A percentile compares a stretch with the other conserved stretches of the same genome.
These are phyloP conservation scores for Penicillium bovifimosum DNA, from an alignment of 495 filamentous ascomycete species.

Conservation along the genomic window DNA sequence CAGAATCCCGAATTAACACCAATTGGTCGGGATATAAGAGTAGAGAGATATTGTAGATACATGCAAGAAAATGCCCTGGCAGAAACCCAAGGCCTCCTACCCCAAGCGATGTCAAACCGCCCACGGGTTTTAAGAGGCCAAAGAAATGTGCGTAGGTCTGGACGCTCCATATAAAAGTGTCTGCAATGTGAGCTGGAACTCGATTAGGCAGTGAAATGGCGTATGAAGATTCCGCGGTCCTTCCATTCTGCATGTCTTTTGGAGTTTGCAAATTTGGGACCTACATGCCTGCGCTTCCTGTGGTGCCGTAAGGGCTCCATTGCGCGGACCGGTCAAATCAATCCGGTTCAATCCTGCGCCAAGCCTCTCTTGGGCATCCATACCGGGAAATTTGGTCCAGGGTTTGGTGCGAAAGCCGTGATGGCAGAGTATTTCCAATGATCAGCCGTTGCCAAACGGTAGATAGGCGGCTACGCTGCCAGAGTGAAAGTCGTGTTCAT, in stretches of 20 bases:
- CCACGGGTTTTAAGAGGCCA: background rate
- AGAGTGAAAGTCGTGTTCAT: constrained; percentile 5
- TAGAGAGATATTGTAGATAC: constrained; percentile 5
- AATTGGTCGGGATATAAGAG: background rate
- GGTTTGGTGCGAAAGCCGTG: constrained; percentile 1
- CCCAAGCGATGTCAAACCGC: background rate
- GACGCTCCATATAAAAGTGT: background rate
- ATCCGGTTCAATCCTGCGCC: constrained; percentile 1
- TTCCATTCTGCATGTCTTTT: background rate
- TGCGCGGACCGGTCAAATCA: background rate
- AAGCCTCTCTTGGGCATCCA: constrained; percentile 2
- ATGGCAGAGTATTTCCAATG: background rate
- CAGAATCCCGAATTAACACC: background rate
- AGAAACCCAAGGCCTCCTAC: background rate
- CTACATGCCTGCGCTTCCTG: background rate
- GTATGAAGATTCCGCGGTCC: background rate
- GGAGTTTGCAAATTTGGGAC: background rate
- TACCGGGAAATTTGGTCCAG: background rate
- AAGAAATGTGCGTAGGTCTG: background rate
- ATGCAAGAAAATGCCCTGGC: background rate
- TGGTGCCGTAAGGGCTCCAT: background rate
- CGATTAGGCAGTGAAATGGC: background rate
- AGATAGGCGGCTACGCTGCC: background rate
- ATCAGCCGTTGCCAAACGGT: background rate
- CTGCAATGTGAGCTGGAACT: background rate